phyloP scores from a whole-genome alignment of 2,329 filamentous ascomycete species.

The Cladosporium sp. region DNA sequence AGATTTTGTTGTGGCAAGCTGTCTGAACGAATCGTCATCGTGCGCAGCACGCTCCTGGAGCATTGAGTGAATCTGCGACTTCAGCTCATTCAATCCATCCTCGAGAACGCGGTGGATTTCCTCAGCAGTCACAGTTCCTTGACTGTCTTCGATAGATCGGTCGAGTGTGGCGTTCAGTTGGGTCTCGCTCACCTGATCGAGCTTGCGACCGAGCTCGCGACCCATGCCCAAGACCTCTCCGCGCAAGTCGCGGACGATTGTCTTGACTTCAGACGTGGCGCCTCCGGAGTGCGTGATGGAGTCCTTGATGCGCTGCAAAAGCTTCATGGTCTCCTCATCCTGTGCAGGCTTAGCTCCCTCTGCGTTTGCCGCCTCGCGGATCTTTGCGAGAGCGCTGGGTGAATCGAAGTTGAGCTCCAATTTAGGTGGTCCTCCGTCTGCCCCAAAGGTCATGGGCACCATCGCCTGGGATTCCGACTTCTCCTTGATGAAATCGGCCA shows the following conservation, averaged over 20 bases:
- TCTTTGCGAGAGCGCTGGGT: constrained; percentile 28
- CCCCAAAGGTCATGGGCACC: constrained; percentile 47
- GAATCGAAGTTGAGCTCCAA: constrained; percentile 40
- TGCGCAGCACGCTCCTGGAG: constrained; percentile 71
- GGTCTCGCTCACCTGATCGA: constrained; percentile 66
- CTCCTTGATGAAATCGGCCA: constrained; percentile 55
- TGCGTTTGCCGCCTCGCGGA: constrained; percentile 28
- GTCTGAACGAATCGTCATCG: constrained; percentile 38
- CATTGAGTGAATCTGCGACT: constrained; percentile 78
- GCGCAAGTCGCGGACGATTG: constrained; percentile 82
- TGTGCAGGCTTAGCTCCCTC: constrained; percentile 56
- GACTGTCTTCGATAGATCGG: constrained; percentile 46
- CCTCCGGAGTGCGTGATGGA: constrained; percentile 86
- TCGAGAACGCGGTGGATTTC: constrained; percentile 79
- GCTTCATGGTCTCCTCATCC: constrained; percentile 75
- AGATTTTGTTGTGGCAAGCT: constrained; percentile 45
- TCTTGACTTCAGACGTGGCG: constrained; percentile 88
- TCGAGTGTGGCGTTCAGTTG: constrained; percentile 36
- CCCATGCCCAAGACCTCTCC: constrained; percentile 96
- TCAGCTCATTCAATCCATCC: constrained; percentile 77
- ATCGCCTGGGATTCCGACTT: constrained; percentile 57
- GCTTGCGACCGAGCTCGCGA: constrained; percentile 79
- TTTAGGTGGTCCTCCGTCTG: constrained; percentile 40
- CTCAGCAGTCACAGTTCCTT: constrained; percentile 55
- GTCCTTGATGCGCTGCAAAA: constrained; percentile 85